phyloP scores from a whole-genome alignment of 306 rosid species.

The Vicia faba region DNA sequence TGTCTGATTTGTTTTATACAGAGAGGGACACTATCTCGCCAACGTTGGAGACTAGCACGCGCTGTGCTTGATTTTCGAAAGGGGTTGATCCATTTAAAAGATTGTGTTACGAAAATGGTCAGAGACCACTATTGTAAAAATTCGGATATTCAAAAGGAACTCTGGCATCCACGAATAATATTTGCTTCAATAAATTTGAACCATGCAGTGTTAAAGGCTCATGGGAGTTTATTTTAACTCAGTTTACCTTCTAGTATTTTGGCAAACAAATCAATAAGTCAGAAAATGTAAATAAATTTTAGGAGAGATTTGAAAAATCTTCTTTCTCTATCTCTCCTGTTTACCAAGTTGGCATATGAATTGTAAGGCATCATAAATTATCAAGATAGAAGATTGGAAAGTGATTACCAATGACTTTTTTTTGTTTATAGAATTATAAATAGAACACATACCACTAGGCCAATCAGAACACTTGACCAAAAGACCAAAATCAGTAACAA shows the following conservation, averaged over 20 bases:
- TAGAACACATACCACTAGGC: slow-evolving; percentile 23
- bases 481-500: slow-evolving; percentile 57
- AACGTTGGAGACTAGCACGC: background rate
- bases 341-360: background rate
- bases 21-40: background rate
- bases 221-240: no score
- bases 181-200: background rate
- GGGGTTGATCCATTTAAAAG: background rate
- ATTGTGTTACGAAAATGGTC: background rate
- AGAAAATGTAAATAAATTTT: no score
- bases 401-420: slow-evolving; percentile 16
- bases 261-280: no score
- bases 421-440: slow-evolving; percentile 28
- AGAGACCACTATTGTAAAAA: background rate
- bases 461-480: slow-evolving; percentile 30
- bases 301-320: no score
- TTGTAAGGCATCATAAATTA: background rate
- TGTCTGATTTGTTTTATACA: no score
- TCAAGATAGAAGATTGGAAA: slow-evolving; percentile 15
- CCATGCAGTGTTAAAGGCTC: no score
- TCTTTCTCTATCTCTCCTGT: background rate
- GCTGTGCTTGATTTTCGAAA: background rate
- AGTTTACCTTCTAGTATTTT: no score
- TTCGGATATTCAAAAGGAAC: background rate
- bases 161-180: background rate